phyloP scores from a whole-genome alignment of 805 yeast species.

The Pichia cabralensis region DNA sequence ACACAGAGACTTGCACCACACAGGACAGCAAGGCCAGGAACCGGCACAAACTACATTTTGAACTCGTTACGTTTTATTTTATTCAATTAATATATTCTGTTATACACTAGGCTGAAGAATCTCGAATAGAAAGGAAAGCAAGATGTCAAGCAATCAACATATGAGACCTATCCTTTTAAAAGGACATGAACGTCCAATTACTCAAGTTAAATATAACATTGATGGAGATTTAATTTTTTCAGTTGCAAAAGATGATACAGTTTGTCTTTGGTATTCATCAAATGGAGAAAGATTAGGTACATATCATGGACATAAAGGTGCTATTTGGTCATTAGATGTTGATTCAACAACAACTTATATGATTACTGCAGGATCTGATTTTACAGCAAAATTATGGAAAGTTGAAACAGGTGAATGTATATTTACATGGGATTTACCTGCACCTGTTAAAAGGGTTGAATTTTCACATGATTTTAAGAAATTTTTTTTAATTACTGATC shows the following conservation, averaged over 20 bases:
- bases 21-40: too few relatives aligned
- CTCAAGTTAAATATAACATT: conserved; percentile 89
- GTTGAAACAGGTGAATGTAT: conserved; percentile 69
- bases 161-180: conserved; percentile 67
- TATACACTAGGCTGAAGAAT: too few relatives aligned
- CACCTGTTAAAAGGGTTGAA: conserved; percentile 89
- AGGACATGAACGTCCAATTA: conserved; percentile 97
- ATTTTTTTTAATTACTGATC: conserved; percentile 74
- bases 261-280: conserved; percentile 87
- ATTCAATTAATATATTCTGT: too few relatives aligned
- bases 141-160: conserved; percentile 1
- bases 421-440: conserved; percentile 59
- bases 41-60: too few relatives aligned
- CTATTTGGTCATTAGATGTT: conserved; percentile 89
- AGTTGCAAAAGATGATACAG: conserved; percentile 83
- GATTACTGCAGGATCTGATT: conserved; percentile 88
- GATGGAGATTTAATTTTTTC: conserved; percentile 94
- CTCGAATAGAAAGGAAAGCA: neutral
- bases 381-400: conserved; percentile 75
- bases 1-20: too few relatives aligned
- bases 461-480: conserved; percentile 64
- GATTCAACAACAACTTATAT: conserved; percentile 59
- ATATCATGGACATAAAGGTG: conserved; percentile 80
- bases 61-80: too few relatives aligned
- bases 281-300: conserved; percentile 98